These are phyloP conservation scores for Camptophora hylomeconis DNA, from an alignment of 2,329 filamentous ascomycete species.

Conservation along the genomic window DNA sequence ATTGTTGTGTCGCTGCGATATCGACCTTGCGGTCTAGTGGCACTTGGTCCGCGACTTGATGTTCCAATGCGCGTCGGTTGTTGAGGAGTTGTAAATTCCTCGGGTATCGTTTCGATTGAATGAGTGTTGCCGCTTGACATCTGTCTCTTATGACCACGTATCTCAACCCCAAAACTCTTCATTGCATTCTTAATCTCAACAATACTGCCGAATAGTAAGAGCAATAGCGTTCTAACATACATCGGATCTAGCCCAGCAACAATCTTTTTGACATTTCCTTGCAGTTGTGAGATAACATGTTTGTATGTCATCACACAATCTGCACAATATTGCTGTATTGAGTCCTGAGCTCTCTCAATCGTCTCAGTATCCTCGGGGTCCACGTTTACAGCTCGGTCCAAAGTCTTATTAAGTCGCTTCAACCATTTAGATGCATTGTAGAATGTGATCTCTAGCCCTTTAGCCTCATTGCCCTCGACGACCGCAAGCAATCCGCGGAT, in stretches of 20 bases:
- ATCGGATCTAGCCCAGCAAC: constrained; percentile 42
- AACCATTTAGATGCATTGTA: constrained; percentile 44
- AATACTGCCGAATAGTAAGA: constrained; percentile 45
- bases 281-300: constrained; percentile 36
- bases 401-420: constrained; percentile 41
- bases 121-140: constrained; percentile 19
- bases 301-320: constrained; percentile 38
- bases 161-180: constrained; percentile 34
- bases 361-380: constrained; percentile 39
- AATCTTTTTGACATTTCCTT: constrained; percentile 36
- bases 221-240: constrained; percentile 45
- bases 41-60: constrained; percentile 18
- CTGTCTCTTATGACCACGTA: constrained; percentile 20
- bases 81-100: constrained; percentile 19
- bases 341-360: constrained; percentile 25
- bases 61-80: constrained; percentile 23
- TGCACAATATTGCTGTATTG: constrained; percentile 33
- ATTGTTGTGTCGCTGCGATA: constrained; percentile 39
- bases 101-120: constrained; percentile 20
- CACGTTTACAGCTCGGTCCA: constrained; percentile 36
- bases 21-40: too few species aligned
- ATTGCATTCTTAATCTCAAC: constrained; percentile 49
- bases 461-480: constrained; percentile 31
- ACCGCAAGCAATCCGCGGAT: constrained; percentile 34
- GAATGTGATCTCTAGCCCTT: constrained; percentile 42